Evolutionary conservation across 352 stramenopile species (phyloP).

Genomic region (Plasmopara halstedii): DNA sequence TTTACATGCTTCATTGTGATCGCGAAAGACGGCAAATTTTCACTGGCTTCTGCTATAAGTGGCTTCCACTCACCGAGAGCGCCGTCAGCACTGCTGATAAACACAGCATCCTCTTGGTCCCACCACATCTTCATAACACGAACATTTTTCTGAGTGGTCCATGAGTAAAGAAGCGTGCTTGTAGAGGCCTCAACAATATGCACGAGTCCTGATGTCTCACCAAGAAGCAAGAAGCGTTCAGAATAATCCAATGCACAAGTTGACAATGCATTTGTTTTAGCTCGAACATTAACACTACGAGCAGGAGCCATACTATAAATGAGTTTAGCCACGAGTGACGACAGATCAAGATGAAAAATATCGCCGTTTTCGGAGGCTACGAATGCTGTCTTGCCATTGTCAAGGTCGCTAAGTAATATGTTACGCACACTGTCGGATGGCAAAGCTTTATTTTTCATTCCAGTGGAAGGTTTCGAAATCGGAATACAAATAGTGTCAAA

Average conservation of each 20-base stretch:
- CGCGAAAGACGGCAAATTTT: slow-evolving; percentile 1
- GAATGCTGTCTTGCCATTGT: slow-evolving; percentile 31
- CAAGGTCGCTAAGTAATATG: slow-evolving; percentile 29
- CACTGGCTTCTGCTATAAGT: neutral
- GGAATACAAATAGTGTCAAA: slow-evolving; percentile 19
- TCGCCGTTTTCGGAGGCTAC: slow-evolving; percentile 57
- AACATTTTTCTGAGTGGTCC: slow-evolving; percentile 39
- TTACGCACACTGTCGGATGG: slow-evolving; percentile 41
- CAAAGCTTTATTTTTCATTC: slow-evolving; percentile 16
- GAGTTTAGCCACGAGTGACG: slow-evolving; percentile 18
- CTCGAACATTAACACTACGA: slow-evolving; percentile 3
- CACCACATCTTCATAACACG: slow-evolving; percentile 76
- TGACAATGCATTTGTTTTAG: slow-evolving; percentile 26
- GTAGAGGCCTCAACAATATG: slow-evolving; percentile 38
- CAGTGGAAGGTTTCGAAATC: slow-evolving; percentile 2
- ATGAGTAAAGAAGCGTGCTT: slow-evolving; percentile 23
- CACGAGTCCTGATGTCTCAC: slow-evolving; percentile 42
- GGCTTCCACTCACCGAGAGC: slow-evolving; percentile 54
- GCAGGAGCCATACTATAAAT: slow-evolving; percentile 20
- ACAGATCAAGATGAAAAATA: slow-evolving; percentile 41
- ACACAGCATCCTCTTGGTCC: slow-evolving; percentile 35
- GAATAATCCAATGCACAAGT: slow-evolving; percentile 30
- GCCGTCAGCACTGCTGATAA: slow-evolving; percentile 54
- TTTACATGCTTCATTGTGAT: slow-evolving; percentile 29
- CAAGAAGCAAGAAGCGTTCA: slow-evolving; percentile 39